Evolutionary conservation across 768 basidiomycete species (phyloP), one percentile per base, ranked within the genome.

Genomic region (Panellus pusillus): DNA sequence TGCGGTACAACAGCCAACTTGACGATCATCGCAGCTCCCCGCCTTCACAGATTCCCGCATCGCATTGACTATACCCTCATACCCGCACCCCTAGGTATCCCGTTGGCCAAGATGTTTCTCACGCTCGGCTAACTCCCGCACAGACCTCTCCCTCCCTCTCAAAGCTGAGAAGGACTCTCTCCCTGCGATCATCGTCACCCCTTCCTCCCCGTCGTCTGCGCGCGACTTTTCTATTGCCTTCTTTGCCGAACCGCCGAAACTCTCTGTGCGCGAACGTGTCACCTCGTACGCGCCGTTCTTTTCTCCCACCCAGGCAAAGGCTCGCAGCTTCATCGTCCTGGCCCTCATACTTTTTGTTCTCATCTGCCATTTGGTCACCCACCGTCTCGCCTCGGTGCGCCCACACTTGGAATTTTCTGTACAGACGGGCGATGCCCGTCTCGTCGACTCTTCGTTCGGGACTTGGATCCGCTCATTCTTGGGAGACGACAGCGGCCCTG

Each of bases 101-200:
- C 12, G 35, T 42, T 24, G 8, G 32, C 45, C 42, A 37, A 47
- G 31, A 47, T 20, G 18, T 27, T 17, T 39, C 44, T 18, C 52
- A 52, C 37, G 20, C 35, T 40, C 44, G 9, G 15, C 40, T 41
- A 38, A 27, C 47, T 27, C 45, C 18, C 55, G 6, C 45, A 43
- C 28, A 41, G 52, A 58, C 39, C 50, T 52, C 45, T 37, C 35
- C 9, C 73, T 85, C 46, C 75, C 82, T 27, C 66, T 77, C 51
- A 77, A 77, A 44, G 78, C 83, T 36, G 88, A 88, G 65, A 90
- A 90, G 68, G 85, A 87, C 0, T 72, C 83, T 0, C 70, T 90
- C 3, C 89, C 89, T 11, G 85, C 89, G 14, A 90, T 92, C 65
- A 88, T 92, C 61, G 89, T 92, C 35, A 92, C 89, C 3, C 89